Conservation (phyloP, 441 rosid genomes). For the Daphne laureola region DNA sequence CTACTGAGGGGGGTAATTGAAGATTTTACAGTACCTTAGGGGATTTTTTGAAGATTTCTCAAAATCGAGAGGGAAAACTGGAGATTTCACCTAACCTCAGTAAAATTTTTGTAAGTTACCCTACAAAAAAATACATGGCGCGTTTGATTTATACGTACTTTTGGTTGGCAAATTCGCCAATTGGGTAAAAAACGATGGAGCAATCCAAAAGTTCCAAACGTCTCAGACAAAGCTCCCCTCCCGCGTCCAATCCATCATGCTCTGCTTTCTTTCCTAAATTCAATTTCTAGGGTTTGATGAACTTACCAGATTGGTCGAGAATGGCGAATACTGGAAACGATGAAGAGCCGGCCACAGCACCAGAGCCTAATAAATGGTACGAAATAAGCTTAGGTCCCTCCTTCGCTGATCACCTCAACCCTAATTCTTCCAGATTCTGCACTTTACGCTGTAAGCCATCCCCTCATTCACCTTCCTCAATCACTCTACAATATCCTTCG, state of each 20-base stretch:
- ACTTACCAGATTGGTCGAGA: not conserved
- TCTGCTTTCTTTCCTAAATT: not conserved
- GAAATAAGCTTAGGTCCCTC: conserved; percentile 40
- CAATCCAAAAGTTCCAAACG: not conserved
- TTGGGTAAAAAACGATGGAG: too few relatives aligned
- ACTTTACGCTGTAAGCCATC: conserved; percentile 36
- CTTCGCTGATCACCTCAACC: conserved; percentile 23
- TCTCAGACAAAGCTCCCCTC: conserved; percentile 3
- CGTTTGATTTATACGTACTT: too few relatives aligned
- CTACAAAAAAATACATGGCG: too few relatives aligned
- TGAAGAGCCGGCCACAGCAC: conserved; percentile 48
- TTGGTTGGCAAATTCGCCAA: too few relatives aligned
- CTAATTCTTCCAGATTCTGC: conserved; percentile 33
- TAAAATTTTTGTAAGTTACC: too few relatives aligned
- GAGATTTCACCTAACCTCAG: too few relatives aligned
- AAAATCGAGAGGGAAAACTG: too few relatives aligned
- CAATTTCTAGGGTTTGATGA: not conserved
- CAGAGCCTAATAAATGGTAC: conserved; percentile 42
- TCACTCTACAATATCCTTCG: not conserved
- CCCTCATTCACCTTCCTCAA: not conserved
- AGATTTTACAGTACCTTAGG: too few relatives aligned
- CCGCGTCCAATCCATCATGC: not conserved
- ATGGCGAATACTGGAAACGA: conserved; percentile 21
- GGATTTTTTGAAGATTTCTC: too few relatives aligned
- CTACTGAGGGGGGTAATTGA: too few relatives aligned